Evolutionary conservation across 1,139 yeast species (phyloP), one percentile per base, ranked within the genome.

Genomic region (Groenewaldozyma auringiensis): DNA sequence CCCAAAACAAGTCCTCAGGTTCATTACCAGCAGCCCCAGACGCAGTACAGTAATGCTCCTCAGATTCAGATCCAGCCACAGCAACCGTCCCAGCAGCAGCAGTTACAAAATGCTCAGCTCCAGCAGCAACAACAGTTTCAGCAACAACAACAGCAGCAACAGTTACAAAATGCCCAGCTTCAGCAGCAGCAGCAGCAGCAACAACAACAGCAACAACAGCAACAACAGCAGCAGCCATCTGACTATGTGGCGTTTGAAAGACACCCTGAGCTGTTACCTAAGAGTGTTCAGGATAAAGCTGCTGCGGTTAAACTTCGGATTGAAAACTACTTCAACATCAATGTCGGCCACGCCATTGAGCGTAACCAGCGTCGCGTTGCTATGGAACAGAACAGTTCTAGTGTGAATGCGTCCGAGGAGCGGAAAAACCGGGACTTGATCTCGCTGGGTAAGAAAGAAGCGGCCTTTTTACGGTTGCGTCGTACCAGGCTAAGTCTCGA

Each of bases 161-260:
- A 41, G 20, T 47, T 43, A 18, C 41, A 37, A 17, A 47, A 36
- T 18, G 45, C 42, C 13, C 45, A 43, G 42, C 40, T 21, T 16
- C 49, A 34, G 16, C 42, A 34, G 43, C 44, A 44, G 50, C 48
- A 41, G 29, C 43, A 42, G 17, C 43, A 40, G 38, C 49, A 38
- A 11, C 41, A 29, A 16, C 37, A 47, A 33, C 44, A 44, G 42
- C 47, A 44, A 22, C 43, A 36, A 3, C 49, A 49, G 21, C 38
- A 40, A 40, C 43, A 39, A 11, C 44, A 37, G 21, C 45, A 42
- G 25, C 40, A 41, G 36, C 51, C 47, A 17, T 47, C 53, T 14
- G 66, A 64, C 44, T 81, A 82, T 55, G 87, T 83, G 47, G 76
- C 79, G 59, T 84, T 89, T 66, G 89, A 83, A 58, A 78, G 97